Evolutionary conservation across 176 grass and related monocot genomes (phyloP).

Genomic region (Themeda triandra): DNA sequence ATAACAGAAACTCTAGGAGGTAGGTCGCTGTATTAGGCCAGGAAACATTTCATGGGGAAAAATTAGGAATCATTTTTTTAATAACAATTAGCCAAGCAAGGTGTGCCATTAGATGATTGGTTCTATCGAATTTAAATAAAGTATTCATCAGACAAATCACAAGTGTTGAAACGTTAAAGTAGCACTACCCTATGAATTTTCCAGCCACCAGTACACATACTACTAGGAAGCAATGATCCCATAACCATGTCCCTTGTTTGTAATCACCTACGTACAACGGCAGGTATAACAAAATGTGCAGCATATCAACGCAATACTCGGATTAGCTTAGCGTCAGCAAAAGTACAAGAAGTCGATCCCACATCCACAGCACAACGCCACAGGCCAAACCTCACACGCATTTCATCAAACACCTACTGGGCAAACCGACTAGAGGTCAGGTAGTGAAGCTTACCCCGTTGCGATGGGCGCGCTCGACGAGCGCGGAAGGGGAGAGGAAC

Average conservation of each 20-base stretch:
- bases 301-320: neutral
- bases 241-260: neutral
- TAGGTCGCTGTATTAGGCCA: neutral
- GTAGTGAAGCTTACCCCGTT: slow-evolving; percentile 46
- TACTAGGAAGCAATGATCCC: neutral
- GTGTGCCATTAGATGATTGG: neutral
- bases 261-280: neutral
- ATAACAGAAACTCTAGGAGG: neutral
- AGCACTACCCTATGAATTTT: neutral
- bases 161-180: neutral
- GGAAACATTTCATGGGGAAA: neutral
- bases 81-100: neutral
- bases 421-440: neutral
- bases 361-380: neutral
- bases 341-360: neutral
- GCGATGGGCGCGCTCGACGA: slow-evolving; percentile 79
- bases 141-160: neutral
- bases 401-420: slow-evolving; percentile 25
- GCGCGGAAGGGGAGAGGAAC: slow-evolving; percentile 77
- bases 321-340: neutral
- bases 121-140: slow-evolving; percentile 9
- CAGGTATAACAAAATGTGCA: neutral
- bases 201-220: neutral
- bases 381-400: neutral
- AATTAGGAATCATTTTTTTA: neutral